These are phyloP conservation scores for Citrus glauca DNA, from an alignment of 345 rosid genomes.

Conservation along the genomic window DNA sequence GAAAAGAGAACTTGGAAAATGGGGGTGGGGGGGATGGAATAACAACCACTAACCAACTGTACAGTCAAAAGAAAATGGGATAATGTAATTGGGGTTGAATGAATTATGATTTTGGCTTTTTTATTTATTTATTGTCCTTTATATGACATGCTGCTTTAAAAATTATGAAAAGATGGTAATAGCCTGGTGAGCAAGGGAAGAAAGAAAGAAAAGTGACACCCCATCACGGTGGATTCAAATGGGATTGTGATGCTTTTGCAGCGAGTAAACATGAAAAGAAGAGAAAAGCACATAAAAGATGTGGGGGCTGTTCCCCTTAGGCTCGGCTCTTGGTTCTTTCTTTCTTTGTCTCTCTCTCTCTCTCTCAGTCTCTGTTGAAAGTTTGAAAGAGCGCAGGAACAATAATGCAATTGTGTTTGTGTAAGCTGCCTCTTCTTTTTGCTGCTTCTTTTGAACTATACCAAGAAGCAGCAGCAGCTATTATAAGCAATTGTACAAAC, in stretches of 20 bases:
- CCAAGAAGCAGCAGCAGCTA: not conserved
- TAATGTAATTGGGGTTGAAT: not conserved
- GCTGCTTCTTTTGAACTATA: not conserved
- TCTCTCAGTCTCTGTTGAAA: not conserved
- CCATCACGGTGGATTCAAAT: not conserved
- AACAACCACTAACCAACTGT: not conserved
- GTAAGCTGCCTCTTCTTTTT: not conserved
- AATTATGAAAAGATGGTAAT: not conserved
- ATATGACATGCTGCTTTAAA: not conserved
- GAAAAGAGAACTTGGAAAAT: not conserved
- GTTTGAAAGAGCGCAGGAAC: not conserved
- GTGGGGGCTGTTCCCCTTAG: not conserved
- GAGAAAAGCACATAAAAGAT: not conserved
- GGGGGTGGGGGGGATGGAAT: not conserved
- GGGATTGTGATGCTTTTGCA: not conserved
- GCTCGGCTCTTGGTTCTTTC: not conserved
- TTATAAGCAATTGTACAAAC: not conserved
- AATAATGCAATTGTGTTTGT: not conserved
- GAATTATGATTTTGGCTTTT: not conserved
- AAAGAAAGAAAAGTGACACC: not conserved
- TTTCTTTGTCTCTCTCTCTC: not conserved
- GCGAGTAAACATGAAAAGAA: conserved; percentile 1
- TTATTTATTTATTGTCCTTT: not conserved
- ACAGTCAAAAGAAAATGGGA: not conserved
- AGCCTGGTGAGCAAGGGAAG: not conserved